Evolutionary conservation across 78 protist genomes (phyloP).

Genomic region (Dictyostelium purpureum): DNA sequence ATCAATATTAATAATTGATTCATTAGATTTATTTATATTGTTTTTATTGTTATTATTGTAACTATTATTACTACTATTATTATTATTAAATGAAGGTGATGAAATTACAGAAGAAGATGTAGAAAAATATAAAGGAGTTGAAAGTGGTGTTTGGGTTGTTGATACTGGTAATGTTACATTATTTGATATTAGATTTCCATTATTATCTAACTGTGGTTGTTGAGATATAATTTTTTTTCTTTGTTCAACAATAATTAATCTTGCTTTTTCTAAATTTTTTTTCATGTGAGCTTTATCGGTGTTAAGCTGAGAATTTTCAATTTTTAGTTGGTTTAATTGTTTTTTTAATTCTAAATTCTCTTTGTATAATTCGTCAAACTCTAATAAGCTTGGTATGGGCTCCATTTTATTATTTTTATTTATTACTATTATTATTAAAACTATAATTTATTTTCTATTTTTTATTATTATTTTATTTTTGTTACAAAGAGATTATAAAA

Average conservation of each 20-base stretch:
- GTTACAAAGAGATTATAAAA: too few relatives aligned
- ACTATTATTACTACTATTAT: not conserved
- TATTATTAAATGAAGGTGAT: not conserved
- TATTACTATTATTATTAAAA: not conserved
- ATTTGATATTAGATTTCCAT: not conserved
- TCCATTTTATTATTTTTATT: conserved; percentile 6
- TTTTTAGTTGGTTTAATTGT: not conserved
- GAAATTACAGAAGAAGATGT: not conserved
- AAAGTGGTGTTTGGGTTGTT: not conserved
- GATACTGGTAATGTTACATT: not conserved
- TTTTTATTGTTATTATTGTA: not conserved
- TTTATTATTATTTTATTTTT: too few relatives aligned
- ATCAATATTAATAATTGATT: not conserved
- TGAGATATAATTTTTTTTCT: not conserved
- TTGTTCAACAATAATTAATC: conserved; percentile 39
- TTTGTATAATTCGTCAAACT: conserved; percentile 3
- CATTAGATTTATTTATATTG: too few relatives aligned
- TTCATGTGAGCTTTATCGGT: conserved; percentile 26
- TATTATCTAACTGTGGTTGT: not conserved
- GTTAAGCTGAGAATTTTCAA: not conserved
- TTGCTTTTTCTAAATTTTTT: conserved; percentile 66
- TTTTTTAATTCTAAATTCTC: conserved; percentile 66
- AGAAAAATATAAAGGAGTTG: not conserved
- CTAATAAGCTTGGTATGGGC: not conserved
- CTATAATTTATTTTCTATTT: not conserved